Evolutionary conservation across 495 filamentous ascomycete species (phyloP), one percentile per base, ranked within the genome.

Genomic region (Aspergillus wentii): DNA sequence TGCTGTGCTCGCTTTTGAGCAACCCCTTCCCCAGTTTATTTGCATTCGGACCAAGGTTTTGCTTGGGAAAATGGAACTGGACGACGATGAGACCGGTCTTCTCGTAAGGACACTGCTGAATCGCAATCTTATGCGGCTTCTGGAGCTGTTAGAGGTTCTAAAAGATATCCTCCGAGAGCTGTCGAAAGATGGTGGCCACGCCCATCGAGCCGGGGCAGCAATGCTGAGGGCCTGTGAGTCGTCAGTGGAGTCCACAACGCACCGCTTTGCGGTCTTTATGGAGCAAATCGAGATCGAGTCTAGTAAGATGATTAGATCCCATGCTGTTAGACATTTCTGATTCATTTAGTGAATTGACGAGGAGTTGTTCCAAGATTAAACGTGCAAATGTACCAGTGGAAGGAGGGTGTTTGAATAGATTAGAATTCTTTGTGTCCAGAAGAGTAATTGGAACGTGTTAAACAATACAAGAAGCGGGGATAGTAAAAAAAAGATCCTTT

Each of bases 41-140:
- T 64, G 57, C 20, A 42, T 64, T 15, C 49, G 57, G 17, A 64
- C 54, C 28, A 58, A 54, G 29, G 49, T 56, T 16, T 44, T 45
- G 13, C 38, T 62, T 6, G 61, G 61, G 0, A 36, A 56, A 32
- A 58, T 48, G 19, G 56, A 64, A 14, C 43, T 64, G 2, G 56
- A 64, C 17, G 58, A 58, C 5, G 37, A 38, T n/a, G 56, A 62
- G 27, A 33, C 47, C 3, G 37, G 33, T n/a, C 11, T 62, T 15
- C 40, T 62, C 17, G 51, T 61, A 10, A 46, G 55, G 1, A 56
- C 47, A 14, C 40, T 64, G 0, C 34, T 64, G 5, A 42, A 39
- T 5, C 49, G 55, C 13, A 56, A 39, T 37, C 43, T 54, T 22
- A 43, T 57, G 26, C 48, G 31, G 17, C 46, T 63, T 11, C 36